phyloP scores from a whole-genome alignment of 345 rosid genomes.

The Lumnitzera racemosa region DNA sequence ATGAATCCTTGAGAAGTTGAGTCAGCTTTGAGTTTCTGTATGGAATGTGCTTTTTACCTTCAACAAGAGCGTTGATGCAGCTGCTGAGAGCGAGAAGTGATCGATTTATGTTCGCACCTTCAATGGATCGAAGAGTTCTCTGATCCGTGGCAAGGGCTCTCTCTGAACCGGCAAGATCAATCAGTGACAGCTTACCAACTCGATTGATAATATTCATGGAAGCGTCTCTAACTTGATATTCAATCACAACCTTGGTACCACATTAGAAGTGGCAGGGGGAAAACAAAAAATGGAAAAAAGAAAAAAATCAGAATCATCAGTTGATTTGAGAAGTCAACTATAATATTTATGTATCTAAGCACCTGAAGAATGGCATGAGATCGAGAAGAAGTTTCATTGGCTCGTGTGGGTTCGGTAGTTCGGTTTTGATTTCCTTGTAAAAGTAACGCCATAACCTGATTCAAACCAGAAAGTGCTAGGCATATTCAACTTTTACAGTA shows the following conservation, averaged over 20 bases:
- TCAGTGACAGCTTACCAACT: slow-evolving; percentile 80
- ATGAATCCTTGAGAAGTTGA: slow-evolving; percentile 87
- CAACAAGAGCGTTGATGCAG: slow-evolving; percentile 93
- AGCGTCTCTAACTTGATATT: slow-evolving; percentile 61
- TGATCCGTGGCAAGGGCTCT: slow-evolving; percentile 94
- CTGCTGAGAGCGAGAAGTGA: slow-evolving; percentile 93
- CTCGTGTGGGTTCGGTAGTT: slow-evolving; percentile 92
- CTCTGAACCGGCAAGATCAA: slow-evolving; percentile 99
- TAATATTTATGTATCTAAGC: background rate
- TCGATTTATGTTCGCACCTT: slow-evolving; percentile 91
- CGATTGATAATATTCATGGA: slow-evolving; percentile 52
- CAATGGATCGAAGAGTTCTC: slow-evolving; percentile 79
- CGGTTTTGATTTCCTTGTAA: slow-evolving; percentile 89
- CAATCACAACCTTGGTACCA: slow-evolving; percentile 57
- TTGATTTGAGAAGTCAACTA: background rate
- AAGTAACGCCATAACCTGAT: slow-evolving; percentile 87
- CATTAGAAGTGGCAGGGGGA: background rate
- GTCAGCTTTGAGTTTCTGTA: slow-evolving; percentile 92
- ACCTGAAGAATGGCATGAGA: slow-evolving; percentile 98
- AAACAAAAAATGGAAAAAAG: background rate
- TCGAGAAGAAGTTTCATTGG: slow-evolving; percentile 90
- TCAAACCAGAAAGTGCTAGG: slow-evolving; percentile 11
- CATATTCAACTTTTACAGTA: slow-evolving; percentile 8
- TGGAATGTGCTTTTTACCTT: slow-evolving; percentile 93
- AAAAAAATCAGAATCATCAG: background rate